Conservation (phyloP, 192 early-diverging fungal genomes). For the Umbelopsis ramanniana region DNA sequence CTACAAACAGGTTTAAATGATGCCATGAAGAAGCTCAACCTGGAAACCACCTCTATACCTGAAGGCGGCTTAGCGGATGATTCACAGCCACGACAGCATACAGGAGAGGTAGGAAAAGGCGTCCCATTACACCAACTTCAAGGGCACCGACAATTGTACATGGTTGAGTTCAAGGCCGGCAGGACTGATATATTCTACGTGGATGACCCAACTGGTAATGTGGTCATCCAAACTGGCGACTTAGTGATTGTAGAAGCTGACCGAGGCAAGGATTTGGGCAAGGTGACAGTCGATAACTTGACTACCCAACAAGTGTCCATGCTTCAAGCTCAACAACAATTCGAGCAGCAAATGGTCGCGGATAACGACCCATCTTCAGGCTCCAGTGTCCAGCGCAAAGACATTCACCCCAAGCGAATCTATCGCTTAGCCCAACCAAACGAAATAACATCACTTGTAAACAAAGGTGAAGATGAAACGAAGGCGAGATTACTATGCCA, state of each 20-base stretch:
- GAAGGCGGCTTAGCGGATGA: background rate
- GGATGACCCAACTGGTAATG: constrained; percentile 47
- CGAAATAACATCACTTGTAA: constrained; percentile 80
- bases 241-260: constrained; percentile 88
- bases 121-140: constrained; percentile 52
- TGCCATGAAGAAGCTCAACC: background rate
- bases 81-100: background rate
- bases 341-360: constrained; percentile 31
- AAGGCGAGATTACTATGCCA: constrained; percentile 89
- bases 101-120: constrained; percentile 39
- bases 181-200: constrained; percentile 82
- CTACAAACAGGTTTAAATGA: background rate
- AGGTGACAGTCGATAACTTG: constrained; percentile 73
- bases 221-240: constrained; percentile 61
- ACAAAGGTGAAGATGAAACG: constrained; percentile 88
- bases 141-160: constrained; percentile 64
- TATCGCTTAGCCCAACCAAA: constrained; percentile 77
- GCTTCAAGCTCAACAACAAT: constrained; percentile 39
- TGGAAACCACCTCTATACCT: background rate
- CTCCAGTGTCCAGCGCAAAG: constrained; percentile 54
- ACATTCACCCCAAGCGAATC: constrained; percentile 93
- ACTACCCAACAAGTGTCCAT: constrained; percentile 54
- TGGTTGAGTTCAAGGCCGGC: constrained; percentile 88
- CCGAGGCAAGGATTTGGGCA: constrained; percentile 86
- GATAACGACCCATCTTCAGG: constrained; percentile 50